These are phyloP conservation scores for Uronychia binucleata DNA, from an alignment of 73 alveolate species.

Conservation along the genomic window DNA sequence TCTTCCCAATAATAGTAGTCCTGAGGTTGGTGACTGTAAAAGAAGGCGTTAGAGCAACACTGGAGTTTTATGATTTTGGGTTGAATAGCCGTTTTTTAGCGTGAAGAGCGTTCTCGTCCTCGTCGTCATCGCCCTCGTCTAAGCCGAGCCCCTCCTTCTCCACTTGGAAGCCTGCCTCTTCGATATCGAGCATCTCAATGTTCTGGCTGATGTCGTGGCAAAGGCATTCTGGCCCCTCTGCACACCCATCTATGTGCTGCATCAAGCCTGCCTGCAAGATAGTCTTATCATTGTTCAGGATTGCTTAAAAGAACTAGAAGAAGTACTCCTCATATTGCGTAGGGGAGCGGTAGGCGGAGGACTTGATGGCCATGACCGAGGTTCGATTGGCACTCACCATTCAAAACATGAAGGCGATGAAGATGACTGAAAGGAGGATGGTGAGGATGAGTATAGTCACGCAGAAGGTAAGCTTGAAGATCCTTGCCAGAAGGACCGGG, in stretches of 20 bases:
- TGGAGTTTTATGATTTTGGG: neutral
- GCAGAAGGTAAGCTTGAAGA: neutral
- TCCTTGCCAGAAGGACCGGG: neutral
- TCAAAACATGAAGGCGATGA: neutral
- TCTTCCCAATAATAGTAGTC: neutral
- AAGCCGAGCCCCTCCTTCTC: neutral
- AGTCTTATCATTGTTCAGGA: neutral
- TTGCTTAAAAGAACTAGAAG: neutral
- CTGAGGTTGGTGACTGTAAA: neutral
- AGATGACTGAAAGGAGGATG: neutral
- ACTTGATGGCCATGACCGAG: neutral
- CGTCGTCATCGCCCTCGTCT: neutral
- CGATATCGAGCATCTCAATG: neutral
- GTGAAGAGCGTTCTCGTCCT: neutral
- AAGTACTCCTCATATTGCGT: neutral
- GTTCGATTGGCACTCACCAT: neutral
- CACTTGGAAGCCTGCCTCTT: neutral
- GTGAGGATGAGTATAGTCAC: neutral
- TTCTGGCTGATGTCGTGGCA: neutral
- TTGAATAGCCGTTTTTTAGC: neutral
- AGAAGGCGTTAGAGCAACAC: neutral
- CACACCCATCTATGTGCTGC: neutral
- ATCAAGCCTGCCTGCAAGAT: neutral
- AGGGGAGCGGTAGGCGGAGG: neutral
- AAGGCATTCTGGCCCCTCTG: neutral